Evolutionary conservation across 208 protist species (phyloP).

Genomic region (Wallacemonas sp.): DNA sequence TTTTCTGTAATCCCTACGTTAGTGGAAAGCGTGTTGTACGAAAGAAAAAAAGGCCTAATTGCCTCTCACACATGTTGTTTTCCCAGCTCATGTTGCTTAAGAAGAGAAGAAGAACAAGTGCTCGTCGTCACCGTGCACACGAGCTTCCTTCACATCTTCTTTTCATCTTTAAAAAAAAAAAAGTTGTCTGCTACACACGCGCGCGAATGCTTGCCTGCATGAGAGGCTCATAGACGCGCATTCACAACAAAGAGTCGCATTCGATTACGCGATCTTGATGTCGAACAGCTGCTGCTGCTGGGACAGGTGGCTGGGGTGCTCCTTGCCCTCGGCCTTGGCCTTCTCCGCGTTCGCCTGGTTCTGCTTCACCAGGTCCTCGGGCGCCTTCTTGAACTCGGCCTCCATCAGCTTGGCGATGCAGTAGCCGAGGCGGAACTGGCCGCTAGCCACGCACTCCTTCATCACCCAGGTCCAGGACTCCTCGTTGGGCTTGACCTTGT

Average conservation of each 20-base stretch:
- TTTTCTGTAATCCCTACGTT: slow-evolving; percentile 6
- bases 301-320: slow-evolving; percentile 66
- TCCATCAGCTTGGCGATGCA: slow-evolving; percentile 76
- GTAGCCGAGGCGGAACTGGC: slow-evolving; percentile 82
- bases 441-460: slow-evolving; percentile 82
- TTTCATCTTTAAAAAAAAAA: background rate
- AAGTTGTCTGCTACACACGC: slow-evolving; percentile 3
- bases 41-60: background rate
- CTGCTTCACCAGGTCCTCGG: slow-evolving; percentile 70
- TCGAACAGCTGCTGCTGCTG: slow-evolving; percentile 80
- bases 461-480: slow-evolving; percentile 87
- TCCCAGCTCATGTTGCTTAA: background rate
- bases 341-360: slow-evolving; percentile 81
- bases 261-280: slow-evolving; percentile 80
- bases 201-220: slow-evolving; percentile 1
- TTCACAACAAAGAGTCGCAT: background rate
- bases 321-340: slow-evolving; percentile 83
- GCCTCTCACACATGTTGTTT: background rate
- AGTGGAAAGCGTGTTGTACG: slow-evolving; percentile 3
- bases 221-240: background rate
- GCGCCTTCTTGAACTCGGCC: slow-evolving; percentile 75
- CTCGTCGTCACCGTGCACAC: no score
- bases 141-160: background rate
- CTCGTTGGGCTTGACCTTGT: slow-evolving; percentile 84
- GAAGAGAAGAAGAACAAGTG: slow-evolving; percentile 9